Conservation (phyloP, 768 basidiomycete species). For the Mycena alexandri region DNA sequence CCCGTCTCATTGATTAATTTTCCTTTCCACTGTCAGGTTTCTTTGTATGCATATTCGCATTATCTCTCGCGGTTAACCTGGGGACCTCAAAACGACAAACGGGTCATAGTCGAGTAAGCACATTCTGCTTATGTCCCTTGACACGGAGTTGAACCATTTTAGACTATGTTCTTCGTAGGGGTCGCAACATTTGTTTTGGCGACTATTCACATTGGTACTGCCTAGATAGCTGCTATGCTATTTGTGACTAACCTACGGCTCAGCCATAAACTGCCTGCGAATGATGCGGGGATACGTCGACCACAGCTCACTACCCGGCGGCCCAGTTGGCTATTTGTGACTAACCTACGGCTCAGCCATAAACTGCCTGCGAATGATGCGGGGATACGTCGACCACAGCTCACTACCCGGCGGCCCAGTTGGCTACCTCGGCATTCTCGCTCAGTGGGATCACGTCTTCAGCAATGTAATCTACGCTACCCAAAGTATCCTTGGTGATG, state of each 20-base stretch:
- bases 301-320: constrained; percentile 19
- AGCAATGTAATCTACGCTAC: constrained; percentile 30
- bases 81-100: constrained; percentile 12
- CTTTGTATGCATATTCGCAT: constrained; percentile 17
- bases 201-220: constrained; percentile 14
- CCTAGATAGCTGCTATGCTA: too few relatives aligned
- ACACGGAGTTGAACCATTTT: background rate
- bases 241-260: too few relatives aligned
- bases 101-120: constrained; percentile 18
- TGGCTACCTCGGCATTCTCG: constrained; percentile 27
- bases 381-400: constrained; percentile 28
- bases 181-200: constrained; percentile 20
- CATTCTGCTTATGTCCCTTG: too few relatives aligned
- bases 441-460: constrained; percentile 33
- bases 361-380: constrained; percentile 29
- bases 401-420: constrained; percentile 29
- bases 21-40: background rate
- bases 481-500: constrained; percentile 26
- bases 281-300: constrained; percentile 29
- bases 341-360: too few relatives aligned
- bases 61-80: constrained; percentile 15
- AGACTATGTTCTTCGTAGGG: constrained; percentile 17
- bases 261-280: constrained; percentile 29
- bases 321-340: background rate
- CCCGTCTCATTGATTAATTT: background rate